Base-by-base conservation (phyloP, 2,329 filamentous ascomycete species). In the Plenodomus biglobosus region DNA sequence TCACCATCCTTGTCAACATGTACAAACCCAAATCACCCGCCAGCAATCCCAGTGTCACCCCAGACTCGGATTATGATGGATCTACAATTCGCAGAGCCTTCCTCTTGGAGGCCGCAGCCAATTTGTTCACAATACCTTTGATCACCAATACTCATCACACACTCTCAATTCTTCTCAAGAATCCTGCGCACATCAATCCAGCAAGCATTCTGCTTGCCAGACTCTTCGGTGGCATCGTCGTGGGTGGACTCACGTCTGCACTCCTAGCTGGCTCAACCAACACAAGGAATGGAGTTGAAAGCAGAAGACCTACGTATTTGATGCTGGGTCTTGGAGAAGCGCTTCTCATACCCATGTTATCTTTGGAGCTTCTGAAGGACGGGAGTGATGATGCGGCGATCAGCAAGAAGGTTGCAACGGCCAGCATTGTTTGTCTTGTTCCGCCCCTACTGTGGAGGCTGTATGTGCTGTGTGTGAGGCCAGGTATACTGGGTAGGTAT, bases 51-150 rank as follows among this genome's bases (percentile, higher is more conserved):
- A 34, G n/a, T 17, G 55, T 63, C 22, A 53, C 34, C 20, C 55
- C 58, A 2, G 48, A 57, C 15, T 51, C 57, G 3, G n/a, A 36
- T 3, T 24, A 50, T 8, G 38, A 46, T 21, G 56, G 51, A 40
- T 60, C 60, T 8, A 55, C 38, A n/a, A 61, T 65, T 46, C 58
- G 61, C 42, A 64, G 57, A 44, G 63, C 63, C 34, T 66, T 66
- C 35, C 47, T 66, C 21, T 30, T 56, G 15, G 63, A 66, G 55
- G 63, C 59, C 32, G 42, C 59, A 37, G 59, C 59, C 18, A 65
- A 65, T 21, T 57, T 66, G 45, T 64, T 64, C 50, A 62, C 55
- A 8, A 54, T 64, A 7, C 63, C 59, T 7, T 49, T 65, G 3
- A 55, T 65, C 19, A 63, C 59, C 17, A 50, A 66, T 30, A 61